Evolutionary conservation across 139 green algal species (phyloP).

Genomic region (Pedinophyceae sp.): DNA sequence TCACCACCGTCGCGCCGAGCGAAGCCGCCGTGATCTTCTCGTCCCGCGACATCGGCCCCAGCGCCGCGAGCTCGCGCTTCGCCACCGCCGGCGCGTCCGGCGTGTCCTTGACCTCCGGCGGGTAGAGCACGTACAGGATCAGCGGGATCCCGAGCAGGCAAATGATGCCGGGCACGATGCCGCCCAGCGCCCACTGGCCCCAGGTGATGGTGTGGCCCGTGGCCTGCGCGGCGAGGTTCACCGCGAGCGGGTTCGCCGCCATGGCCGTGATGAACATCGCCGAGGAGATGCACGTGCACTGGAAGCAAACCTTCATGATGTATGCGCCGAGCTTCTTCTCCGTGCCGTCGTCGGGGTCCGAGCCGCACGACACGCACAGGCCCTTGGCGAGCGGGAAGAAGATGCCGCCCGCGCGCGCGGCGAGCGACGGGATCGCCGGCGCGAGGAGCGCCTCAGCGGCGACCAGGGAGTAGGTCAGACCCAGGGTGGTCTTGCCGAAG

Average conservation of each 20-base stretch:
- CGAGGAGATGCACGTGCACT: conserved; percentile 77
- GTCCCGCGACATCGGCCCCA: conserved; percentile 80
- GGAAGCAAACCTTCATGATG: conserved; percentile 91
- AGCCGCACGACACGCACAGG: conserved; percentile 87
- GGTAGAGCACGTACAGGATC: conserved; percentile 92
- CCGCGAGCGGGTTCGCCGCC: conserved; percentile 92
- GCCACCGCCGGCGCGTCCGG: conserved; percentile 81
- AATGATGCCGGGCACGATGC: conserved; percentile 71
- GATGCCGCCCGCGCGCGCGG: conserved; percentile 85
- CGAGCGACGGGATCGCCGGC: conserved; percentile 92
- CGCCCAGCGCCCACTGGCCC: conserved; percentile 82
- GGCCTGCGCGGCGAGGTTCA: conserved; percentile 75
- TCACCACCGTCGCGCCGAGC: conserved; percentile 71
- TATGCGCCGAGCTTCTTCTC: conserved; percentile 92
- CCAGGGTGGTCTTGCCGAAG: conserved; percentile 94
- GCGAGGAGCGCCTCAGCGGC: conserved; percentile 92
- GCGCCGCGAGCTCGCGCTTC: conserved; percentile 73
- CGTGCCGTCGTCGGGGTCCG: conserved; percentile 75
- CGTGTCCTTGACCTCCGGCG: conserved; percentile 76
- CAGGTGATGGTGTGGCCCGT: conserved; percentile 83
- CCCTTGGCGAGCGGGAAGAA: conserved; percentile 96
- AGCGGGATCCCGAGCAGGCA: conserved; percentile 66
- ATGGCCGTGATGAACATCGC: conserved; percentile 99
- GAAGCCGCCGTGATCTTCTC: conserved; percentile 89
- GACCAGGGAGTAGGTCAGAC: conserved; percentile 88